Evolutionary conservation across 371 early-diverging fungal genomes (phyloP).

Genomic region (Parasitella parasitica): DNA sequence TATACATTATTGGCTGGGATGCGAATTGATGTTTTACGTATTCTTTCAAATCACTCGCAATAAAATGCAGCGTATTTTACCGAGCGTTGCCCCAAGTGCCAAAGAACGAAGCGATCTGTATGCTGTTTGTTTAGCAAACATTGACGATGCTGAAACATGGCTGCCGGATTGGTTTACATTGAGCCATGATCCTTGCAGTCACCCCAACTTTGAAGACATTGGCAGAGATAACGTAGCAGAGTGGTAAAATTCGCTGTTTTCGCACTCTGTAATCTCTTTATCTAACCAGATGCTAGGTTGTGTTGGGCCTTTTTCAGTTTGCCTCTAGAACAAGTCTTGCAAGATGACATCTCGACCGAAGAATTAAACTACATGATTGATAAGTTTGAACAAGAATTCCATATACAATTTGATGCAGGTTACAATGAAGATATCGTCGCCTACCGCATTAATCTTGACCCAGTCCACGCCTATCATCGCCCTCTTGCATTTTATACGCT

Average conservation of each 20-base stretch:
- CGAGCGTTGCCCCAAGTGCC: constrained; percentile 25
- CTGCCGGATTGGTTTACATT: constrained; percentile 52
- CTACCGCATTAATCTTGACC: constrained; percentile 62
- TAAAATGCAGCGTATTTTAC: constrained; percentile 41
- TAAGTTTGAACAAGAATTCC: constrained; percentile 38
- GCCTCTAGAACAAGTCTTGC: constrained; percentile 41
- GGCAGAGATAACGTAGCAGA: constrained; percentile 53
- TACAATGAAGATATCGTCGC: constrained; percentile 58
- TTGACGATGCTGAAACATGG: constrained; percentile 48
- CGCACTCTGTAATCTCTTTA: background rate
- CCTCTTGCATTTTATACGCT: constrained; percentile 62
- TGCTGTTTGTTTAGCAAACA: constrained; percentile 41
- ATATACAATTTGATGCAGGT: constrained; percentile 49
- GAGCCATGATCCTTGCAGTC: constrained; percentile 24
- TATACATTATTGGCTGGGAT: constrained; percentile 54
- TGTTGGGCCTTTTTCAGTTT: constrained; percentile 57
- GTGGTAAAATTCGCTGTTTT: constrained; percentile 34
- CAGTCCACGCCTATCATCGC: constrained; percentile 66
- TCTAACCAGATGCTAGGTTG: constrained; percentile 33
- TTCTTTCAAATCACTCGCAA: constrained; percentile 52
- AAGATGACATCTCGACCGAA: constrained; percentile 28
- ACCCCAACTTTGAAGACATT: constrained; percentile 44
- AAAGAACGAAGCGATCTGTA: constrained; percentile 47
- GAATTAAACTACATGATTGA: constrained; percentile 53
- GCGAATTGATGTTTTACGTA: constrained; percentile 54